Percentiles rank a stretch among this genome's conserved stretches.
Conservation (phyloP, 306 rosid species). For the Casuarina equisetifolia region DNA sequence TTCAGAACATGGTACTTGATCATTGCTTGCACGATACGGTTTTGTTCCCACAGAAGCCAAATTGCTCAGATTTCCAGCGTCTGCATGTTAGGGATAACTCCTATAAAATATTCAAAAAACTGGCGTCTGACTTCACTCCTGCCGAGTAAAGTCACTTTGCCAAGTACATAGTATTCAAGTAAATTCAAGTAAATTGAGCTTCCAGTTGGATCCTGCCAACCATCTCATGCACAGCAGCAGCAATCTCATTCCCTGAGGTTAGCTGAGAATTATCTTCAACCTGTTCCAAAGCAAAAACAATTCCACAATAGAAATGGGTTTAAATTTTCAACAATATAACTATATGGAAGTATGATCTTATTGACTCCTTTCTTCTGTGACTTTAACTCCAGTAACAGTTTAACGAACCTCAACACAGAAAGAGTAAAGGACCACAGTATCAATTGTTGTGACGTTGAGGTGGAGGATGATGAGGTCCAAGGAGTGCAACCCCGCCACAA, state of each 20-base stretch:
- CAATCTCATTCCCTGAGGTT: conserved; percentile 43
- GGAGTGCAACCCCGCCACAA: conserved; percentile 41
- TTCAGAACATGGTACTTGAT: not conserved
- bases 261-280: conserved; percentile 37
- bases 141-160: not conserved
- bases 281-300: conserved; percentile 29
- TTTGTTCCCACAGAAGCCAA: not conserved
- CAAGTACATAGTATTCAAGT: conserved; percentile 11
- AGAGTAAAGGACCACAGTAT: conserved; percentile 37
- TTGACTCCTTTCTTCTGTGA: not conserved
- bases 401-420: conserved; percentile 42
- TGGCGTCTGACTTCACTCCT: not conserved
- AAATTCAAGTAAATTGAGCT: conserved; percentile 13
- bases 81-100: not conserved
- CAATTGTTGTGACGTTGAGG: conserved; percentile 34
- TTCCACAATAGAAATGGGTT: not conserved
- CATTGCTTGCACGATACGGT: not conserved
- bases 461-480: conserved; percentile 38
- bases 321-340: not conserved
- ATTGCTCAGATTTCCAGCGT: not conserved
- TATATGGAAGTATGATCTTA: not conserved
- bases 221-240: conserved; percentile 46
- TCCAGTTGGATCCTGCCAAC: conserved; percentile 40
- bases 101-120: not conserved
- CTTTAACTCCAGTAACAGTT: no score